Evolutionary conservation across 805 yeast species (phyloP).

Genomic region (Cyberlindnera subsufficiens): DNA sequence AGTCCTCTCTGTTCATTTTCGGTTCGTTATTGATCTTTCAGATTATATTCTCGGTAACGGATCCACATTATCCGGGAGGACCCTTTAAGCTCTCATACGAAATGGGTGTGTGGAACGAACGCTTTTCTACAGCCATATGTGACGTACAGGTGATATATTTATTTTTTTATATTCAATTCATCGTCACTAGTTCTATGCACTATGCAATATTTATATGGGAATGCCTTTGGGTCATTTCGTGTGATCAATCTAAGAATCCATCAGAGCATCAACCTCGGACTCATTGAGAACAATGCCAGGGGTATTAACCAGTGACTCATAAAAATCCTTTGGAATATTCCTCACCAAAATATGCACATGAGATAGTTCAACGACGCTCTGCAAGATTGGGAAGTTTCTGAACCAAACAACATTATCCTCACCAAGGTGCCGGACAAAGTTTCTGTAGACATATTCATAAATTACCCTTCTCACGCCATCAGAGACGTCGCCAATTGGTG

Average conservation of each 20-base stretch:
- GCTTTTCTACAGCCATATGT: no score
- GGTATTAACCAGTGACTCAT: slow-evolving; percentile 5
- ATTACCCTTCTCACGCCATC: slow-evolving; percentile 39
- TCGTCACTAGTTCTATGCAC: no score
- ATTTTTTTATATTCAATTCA: no score
- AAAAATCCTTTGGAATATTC: slow-evolving; percentile 1
- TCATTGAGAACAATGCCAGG: slow-evolving; percentile 8
- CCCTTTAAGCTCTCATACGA: no score
- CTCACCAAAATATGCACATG: slow-evolving; percentile 63
- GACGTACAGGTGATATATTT: no score
- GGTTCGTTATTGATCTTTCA: no score
- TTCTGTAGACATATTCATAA: slow-evolving; percentile 40
- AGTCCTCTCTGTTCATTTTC: neutral
- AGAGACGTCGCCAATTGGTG: slow-evolving; percentile 40
- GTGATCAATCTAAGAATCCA: neutral
- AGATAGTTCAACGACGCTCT: slow-evolving; percentile 60
- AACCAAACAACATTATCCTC: slow-evolving; percentile 47
- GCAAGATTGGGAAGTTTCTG: slow-evolving; percentile 64
- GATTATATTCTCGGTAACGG: no score
- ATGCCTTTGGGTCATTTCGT: neutral
- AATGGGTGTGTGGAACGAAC: no score
- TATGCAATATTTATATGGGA: no score
- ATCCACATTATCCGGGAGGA: no score
- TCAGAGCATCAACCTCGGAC: slow-evolving; percentile 1
- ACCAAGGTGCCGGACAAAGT: slow-evolving; percentile 29